Evolutionary conservation across 1,139 yeast species (phyloP), one percentile per base, ranked within the genome.

Genomic region (Suhomyces terraborum): DNA sequence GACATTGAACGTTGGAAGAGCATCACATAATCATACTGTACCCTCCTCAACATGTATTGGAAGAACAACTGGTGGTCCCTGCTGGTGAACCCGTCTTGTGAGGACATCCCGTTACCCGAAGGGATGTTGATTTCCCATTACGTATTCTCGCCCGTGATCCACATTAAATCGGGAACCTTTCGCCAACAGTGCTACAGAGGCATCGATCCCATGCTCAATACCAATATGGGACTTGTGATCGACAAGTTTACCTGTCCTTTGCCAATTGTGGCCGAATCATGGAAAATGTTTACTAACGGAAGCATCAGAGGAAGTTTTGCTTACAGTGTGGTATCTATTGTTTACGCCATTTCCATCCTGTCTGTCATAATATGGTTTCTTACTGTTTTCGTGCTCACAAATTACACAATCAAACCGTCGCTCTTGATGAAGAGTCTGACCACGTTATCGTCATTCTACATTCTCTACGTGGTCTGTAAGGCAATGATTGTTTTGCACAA

Each of bases 341-440:
- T 84, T 1, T 80, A 82, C 54, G 76, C 86, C 0, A 61, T 84
- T 19, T 74, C 88, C 8, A 75, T 82, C 1, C 82, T 83, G 58
- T 79, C 85, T 12, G 84, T 84, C 13, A 73, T 84, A 8, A 78
- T 84, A 6, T 69, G 84, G 65, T 79, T 82, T 47, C 61, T 85
- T 25, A 80, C 89, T 1, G 59, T 84, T 4, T 75, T 83, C 38
- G 80, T 84, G 13, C 69, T 82, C 46, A 77, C 88, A 12, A 82
- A 79, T 57, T 79, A 73, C 49, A 76, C 80, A 10, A 68, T 77
- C 43, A 80, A 73, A 53, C 85, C 79, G 5, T 75, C 79, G 6
- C 57, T 64, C 45, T 64, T 80, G 31, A 59, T 75, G 48, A 70
- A 70, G 46, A 53, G 58, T 29, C 78, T 75, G 23, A 69, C 83